Conservation (phyloP, 352 stramenopile species). For the Phytophthora europaea region DNA sequence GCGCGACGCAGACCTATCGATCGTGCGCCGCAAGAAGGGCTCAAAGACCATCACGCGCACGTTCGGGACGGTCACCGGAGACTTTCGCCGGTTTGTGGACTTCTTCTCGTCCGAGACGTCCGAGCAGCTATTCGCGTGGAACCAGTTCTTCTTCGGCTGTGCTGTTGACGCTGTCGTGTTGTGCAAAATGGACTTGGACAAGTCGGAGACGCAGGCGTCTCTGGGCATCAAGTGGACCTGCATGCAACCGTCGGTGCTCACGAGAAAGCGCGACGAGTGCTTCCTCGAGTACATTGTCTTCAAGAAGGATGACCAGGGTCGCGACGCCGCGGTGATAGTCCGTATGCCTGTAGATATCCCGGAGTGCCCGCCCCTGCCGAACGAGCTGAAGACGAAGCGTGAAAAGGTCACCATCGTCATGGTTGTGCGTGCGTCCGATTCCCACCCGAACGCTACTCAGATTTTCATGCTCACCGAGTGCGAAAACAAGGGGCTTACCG, state of each 20-base stretch:
- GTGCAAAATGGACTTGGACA: constrained; percentile 59
- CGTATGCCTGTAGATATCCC: constrained; percentile 68
- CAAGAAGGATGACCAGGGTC: constrained; percentile 61
- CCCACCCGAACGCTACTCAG: constrained; percentile 45
- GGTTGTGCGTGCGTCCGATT: constrained; percentile 59
- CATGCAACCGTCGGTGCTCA: constrained; percentile 64
- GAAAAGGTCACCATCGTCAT: constrained; percentile 59
- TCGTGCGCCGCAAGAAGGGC: constrained; percentile 38
- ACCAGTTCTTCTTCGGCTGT: constrained; percentile 75
- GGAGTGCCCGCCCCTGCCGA: constrained; percentile 60
- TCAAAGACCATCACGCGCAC: constrained; percentile 50
- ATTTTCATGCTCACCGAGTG: constrained; percentile 67
- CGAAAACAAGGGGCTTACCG: constrained; percentile 57
- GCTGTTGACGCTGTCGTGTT: constrained; percentile 76
- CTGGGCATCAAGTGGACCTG: constrained; percentile 88
- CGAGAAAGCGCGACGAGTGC: constrained; percentile 76
- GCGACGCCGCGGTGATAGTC: constrained; percentile 72
- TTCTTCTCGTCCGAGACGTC: constrained; percentile 78
- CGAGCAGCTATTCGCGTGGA: constrained; percentile 72
- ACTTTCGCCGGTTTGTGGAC: constrained; percentile 69
- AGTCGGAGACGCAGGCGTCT: constrained; percentile 58
- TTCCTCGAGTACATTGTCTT: constrained; percentile 83
- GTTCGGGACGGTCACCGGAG: constrained; percentile 61
- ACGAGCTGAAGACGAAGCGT: constrained; percentile 69
- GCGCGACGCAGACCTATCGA: constrained; percentile 40